Evolutionary conservation across 805 yeast species (phyloP).

Genomic region (Debaryomyces tyrocola): DNA sequence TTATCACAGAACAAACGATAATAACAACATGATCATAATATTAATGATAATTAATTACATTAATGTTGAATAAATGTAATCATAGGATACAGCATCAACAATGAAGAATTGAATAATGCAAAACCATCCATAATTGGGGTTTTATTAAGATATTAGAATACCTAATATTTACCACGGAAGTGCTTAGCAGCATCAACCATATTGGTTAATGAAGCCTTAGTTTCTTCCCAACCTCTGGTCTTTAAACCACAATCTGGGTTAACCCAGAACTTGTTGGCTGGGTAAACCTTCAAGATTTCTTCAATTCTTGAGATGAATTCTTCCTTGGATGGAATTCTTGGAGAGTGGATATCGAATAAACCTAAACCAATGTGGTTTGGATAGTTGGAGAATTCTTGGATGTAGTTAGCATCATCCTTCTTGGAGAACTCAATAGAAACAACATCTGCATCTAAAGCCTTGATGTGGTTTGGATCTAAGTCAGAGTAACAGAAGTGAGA

Average conservation of each 20-base stretch:
- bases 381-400: slow-evolving; percentile 95
- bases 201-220: slow-evolving; percentile 90
- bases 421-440: slow-evolving; percentile 99
- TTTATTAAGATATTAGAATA: slow-evolving; percentile 3
- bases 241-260: slow-evolving; percentile 99
- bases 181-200: slow-evolving; percentile 99
- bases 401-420: slow-evolving; percentile 98
- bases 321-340: slow-evolving; percentile 97
- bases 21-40: slow-evolving; percentile 19
- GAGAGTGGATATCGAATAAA: slow-evolving; percentile 98
- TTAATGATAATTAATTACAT: slow-evolving; percentile 29
- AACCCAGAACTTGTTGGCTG: slow-evolving; percentile 98
- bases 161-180: slow-evolving; percentile 55
- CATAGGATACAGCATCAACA: slow-evolving; percentile 38
- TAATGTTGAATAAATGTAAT: slow-evolving; percentile 52
- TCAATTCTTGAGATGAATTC: slow-evolving; percentile 93
- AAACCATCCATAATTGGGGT: slow-evolving; percentile 9
- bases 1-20: slow-evolving; percentile 15
- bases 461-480: slow-evolving; percentile 98
- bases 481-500: slow-evolving; percentile 99
- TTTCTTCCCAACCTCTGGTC: slow-evolving; percentile 99
- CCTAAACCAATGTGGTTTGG: slow-evolving; percentile 99
- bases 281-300: slow-evolving; percentile 94
- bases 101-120: slow-evolving; percentile 44
- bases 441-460: slow-evolving; percentile 99